Percentiles rank a stretch among this genome's conserved stretches.
These are phyloP conservation scores for Avena sativa DNA, from an alignment of 176 grass and related monocot species.

Conservation along the genomic window DNA sequence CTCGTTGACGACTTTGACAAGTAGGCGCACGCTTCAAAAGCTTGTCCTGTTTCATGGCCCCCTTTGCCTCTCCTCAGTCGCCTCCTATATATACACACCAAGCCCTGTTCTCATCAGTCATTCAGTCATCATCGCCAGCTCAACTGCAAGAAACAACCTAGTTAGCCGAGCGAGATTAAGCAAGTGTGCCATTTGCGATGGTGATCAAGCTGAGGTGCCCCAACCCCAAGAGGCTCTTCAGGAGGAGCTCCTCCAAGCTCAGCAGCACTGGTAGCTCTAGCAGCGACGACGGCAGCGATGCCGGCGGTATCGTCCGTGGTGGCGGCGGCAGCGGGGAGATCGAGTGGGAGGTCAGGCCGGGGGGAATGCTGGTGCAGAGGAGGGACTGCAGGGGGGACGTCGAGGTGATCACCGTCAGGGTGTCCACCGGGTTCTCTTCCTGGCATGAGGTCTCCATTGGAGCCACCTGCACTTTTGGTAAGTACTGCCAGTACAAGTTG, in stretches of 20 bases:
- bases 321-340: constrained; percentile 52
- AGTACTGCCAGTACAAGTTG: not conserved
- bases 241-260: constrained; percentile 75
- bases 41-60: constrained; percentile 41
- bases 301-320: not conserved
- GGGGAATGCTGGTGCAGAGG: constrained; percentile 99
- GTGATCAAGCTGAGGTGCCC: constrained; percentile 87
- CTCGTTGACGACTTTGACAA: constrained; percentile 44
- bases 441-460: constrained; percentile 86
- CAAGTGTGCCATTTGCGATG: not conserved
- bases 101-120: not conserved
- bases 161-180: not conserved
- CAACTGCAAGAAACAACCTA: not conserved
- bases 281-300: constrained; percentile 23
- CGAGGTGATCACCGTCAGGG: constrained; percentile 75
- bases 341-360: constrained; percentile 89
- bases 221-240: constrained; percentile 95
- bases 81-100: constrained; percentile 45
- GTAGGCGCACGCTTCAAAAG: constrained; percentile 81
- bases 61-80: not conserved
- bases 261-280: constrained; percentile 36
- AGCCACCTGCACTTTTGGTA: constrained; percentile 88
- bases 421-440: constrained; percentile 71
- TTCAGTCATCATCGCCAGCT: constrained; percentile 15
- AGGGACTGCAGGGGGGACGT: constrained; percentile 59